Conservation (phyloP, 306 rosid genomes). For the Lagenaria siceraria region DNA sequence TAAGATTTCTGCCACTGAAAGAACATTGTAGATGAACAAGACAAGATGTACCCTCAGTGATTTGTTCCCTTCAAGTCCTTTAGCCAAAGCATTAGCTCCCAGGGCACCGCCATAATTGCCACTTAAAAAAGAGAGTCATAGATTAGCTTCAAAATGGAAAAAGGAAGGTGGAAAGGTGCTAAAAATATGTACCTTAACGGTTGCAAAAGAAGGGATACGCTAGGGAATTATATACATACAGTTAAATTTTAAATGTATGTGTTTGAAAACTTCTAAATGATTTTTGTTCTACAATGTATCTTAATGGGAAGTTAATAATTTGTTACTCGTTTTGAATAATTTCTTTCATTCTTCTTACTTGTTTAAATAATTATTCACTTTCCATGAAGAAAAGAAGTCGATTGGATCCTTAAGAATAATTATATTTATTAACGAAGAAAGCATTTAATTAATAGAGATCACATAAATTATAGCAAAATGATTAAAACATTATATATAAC, state of each 20-base stretch:
- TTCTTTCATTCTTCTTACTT: neutral
- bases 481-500: neutral
- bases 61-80: constrained; percentile 88
- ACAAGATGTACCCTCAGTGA: constrained; percentile 58
- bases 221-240: neutral
- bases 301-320: neutral
- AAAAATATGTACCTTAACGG: neutral
- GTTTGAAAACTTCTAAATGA: neutral
- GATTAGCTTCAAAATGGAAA: constrained; percentile 10
- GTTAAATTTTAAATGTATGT: neutral
- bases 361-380: neutral
- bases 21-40: constrained; percentile 13
- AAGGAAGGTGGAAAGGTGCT: constrained; percentile 11
- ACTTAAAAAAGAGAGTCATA: constrained; percentile 31
- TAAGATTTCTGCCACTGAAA: neutral
- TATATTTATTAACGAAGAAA: neutral
- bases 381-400: neutral
- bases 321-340: neutral
- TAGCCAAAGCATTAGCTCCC: constrained; percentile 93
- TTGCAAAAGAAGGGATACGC: neutral
- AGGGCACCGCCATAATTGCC: constrained; percentile 98
- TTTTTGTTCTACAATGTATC: neutral
- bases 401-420: neutral
- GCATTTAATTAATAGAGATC: neutral
- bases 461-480: neutral